Conservation (phyloP, 2,329 filamentous ascomycete genomes). For the Alternaria triticina region DNA sequence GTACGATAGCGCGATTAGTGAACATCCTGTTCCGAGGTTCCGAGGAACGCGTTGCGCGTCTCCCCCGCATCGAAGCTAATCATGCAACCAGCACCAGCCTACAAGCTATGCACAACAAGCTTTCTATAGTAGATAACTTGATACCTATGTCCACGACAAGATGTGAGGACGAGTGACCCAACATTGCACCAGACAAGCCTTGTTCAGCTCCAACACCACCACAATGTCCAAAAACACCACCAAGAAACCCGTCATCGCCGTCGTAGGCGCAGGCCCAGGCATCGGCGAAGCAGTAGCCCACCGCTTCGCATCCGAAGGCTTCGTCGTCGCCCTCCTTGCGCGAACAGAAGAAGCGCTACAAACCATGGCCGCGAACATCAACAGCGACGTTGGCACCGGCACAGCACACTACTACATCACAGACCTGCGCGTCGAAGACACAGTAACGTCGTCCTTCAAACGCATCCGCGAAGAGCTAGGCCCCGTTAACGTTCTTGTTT, state of each 20-base stretch:
- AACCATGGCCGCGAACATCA: slow-evolving; percentile 23
- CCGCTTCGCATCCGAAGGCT: slow-evolving; percentile 27
- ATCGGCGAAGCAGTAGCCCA: slow-evolving; percentile 33
- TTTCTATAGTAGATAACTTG: not conserved
- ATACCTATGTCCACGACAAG: no score
- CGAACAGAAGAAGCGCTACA: slow-evolving; percentile 28
- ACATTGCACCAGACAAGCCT: not conserved
- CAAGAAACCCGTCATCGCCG: slow-evolving; percentile 24
- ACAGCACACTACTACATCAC: slow-evolving; percentile 27
- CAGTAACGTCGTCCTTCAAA: not conserved
- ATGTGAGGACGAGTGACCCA: not conserved
- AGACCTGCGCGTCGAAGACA: not conserved
- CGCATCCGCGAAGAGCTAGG: not conserved
- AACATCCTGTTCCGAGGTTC: not conserved
- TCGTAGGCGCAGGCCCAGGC: slow-evolving; percentile 30
- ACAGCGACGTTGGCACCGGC: slow-evolving; percentile 14
- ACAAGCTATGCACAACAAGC: not conserved
- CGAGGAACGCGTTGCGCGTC: not conserved
- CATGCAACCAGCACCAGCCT: not conserved
- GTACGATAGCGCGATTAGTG: not conserved
- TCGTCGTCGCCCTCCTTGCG: slow-evolving; percentile 26
- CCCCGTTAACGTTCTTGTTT: not conserved
- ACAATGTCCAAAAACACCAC: slow-evolving; percentile 10
- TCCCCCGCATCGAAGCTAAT: not conserved
- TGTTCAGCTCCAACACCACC: not conserved